Percentiles rank a stretch among this genome's conserved stretches.
Evolutionary conservation across 495 filamentous ascomycete genomes (phyloP).

Genomic region (Evansstolkia leycettana): DNA sequence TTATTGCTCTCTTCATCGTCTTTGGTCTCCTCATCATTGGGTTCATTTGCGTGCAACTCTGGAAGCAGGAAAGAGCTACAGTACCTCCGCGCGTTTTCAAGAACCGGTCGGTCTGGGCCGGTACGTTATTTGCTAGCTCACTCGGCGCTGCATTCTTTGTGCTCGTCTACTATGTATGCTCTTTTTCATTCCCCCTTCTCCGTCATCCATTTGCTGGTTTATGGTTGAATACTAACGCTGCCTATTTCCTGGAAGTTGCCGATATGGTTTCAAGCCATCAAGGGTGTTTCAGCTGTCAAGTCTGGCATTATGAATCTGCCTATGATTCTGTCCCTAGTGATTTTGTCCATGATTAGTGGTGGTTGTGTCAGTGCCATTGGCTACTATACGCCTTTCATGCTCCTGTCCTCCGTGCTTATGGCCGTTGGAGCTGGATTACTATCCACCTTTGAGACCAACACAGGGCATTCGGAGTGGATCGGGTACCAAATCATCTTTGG

Average conservation of each 20-base stretch:
- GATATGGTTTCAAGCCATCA: conserved; percentile 84
- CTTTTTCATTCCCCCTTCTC: too few relatives aligned
- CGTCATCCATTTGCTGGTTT: too few relatives aligned
- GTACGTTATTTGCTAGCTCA: conserved; percentile 41
- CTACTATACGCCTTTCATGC: too few relatives aligned
- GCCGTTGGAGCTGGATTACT: too few relatives aligned
- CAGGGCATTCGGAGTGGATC: too few relatives aligned
- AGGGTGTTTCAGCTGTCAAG: conserved; percentile 49
- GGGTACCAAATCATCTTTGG: too few relatives aligned
- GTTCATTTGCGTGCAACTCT: conserved; percentile 55
- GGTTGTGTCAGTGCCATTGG: too few relatives aligned
- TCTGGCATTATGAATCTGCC: conserved; percentile 74
- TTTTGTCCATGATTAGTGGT: too few relatives aligned
- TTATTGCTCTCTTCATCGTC: conserved; percentile 61
- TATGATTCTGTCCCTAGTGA: too few relatives aligned
- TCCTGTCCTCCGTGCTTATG: too few relatives aligned
- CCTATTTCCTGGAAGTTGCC: conserved; percentile 40
- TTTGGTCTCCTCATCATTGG: conserved; percentile 49
- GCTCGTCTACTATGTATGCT: conserved; percentile 40
- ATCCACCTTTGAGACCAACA: too few relatives aligned
- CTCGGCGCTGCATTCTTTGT: conserved; percentile 56
- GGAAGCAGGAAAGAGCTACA: conserved; percentile 61
- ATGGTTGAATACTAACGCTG: too few relatives aligned
- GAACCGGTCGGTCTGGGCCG: conserved; percentile 53
- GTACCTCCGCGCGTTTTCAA: conserved; percentile 61